Conservation (phyloP, 495 filamentous ascomycete genomes). For the Cercophora scortea region DNA sequence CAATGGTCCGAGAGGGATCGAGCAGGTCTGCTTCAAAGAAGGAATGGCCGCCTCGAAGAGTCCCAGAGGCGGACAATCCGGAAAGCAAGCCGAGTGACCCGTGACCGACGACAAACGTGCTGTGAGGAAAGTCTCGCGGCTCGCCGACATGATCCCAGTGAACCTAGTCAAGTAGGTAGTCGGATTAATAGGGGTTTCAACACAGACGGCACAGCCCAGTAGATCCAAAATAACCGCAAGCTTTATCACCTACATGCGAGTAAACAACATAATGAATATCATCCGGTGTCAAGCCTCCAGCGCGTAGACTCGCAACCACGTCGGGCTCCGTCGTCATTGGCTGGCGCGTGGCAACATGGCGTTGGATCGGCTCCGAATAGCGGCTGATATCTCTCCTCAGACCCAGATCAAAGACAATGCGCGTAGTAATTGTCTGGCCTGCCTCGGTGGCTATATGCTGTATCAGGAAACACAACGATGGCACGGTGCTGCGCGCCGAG, state of each 20-base stretch:
- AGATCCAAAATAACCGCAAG: neutral
- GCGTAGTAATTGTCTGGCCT: slow-evolving; percentile 14
- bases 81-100: slow-evolving; percentile 24
- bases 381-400: slow-evolving; percentile 21
- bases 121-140: slow-evolving; percentile 27
- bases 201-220: no score
- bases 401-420: slow-evolving; percentile 36
- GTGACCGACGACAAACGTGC: slow-evolving; percentile 30
- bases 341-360: slow-evolving; percentile 26
- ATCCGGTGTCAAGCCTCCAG: slow-evolving; percentile 20
- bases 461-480: slow-evolving; percentile 29
- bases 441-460: slow-evolving; percentile 16
- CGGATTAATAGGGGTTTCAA: neutral
- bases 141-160: slow-evolving; percentile 40
- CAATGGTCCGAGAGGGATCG: slow-evolving; percentile 23
- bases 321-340: slow-evolving; percentile 28
- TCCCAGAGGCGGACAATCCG: slow-evolving; percentile 5
- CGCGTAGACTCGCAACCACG: slow-evolving; percentile 22
- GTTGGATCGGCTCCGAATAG: slow-evolving; percentile 26
- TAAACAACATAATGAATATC: slow-evolving; percentile 35
- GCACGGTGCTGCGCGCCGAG: slow-evolving; percentile 15
- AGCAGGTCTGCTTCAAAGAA: slow-evolving; percentile 35
- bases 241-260: slow-evolving; percentile 24
- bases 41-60: slow-evolving; percentile 23
- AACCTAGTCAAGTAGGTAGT: slow-evolving; percentile 10